These are phyloP conservation scores for Vinca minor DNA, from an alignment of 257 asterid genomes.

Conservation along the genomic window DNA sequence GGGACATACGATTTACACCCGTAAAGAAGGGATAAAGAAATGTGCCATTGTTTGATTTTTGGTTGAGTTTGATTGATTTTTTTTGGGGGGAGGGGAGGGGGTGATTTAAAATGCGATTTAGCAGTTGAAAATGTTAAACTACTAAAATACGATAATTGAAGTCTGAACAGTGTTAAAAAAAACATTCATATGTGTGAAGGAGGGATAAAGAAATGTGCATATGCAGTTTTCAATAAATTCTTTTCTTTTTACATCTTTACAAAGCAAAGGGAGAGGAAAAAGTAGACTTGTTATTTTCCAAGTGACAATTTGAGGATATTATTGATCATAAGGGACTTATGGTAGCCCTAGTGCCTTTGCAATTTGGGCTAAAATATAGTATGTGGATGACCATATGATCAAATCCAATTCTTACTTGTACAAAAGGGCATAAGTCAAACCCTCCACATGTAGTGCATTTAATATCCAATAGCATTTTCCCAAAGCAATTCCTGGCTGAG, in stretches of 20 bases:
- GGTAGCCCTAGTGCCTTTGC: too few species aligned
- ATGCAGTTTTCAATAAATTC: constrained; percentile 10
- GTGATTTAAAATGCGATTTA: too few species aligned
- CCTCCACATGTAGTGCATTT: constrained; percentile 17
- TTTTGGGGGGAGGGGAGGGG: too few species aligned
- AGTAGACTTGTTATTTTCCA: neutral
- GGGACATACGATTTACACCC: too few species aligned
- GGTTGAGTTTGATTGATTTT: too few species aligned
- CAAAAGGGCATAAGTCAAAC: constrained; percentile 14
- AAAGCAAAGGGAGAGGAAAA: neutral
- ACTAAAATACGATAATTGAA: too few species aligned
- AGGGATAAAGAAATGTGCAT: constrained; percentile 9
- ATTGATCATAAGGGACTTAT: constrained; percentile 3
- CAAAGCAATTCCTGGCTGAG: constrained; percentile 10
- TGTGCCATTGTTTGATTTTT: too few species aligned
- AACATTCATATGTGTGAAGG: neutral
- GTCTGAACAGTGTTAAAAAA: too few species aligned
- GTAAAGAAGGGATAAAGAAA: too few species aligned
- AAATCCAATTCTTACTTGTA: neutral
- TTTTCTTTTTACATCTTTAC: neutral
- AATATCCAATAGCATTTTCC: constrained; percentile 9
- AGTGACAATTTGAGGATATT: constrained; percentile 9
- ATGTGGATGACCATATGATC: neutral
- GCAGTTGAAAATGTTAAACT: too few species aligned
- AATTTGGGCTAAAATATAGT: too few species aligned